These are phyloP conservation scores for Hypoxylon sp. DNA, from an alignment of 2,329 filamentous ascomycete genomes.

Conservation along the genomic window DNA sequence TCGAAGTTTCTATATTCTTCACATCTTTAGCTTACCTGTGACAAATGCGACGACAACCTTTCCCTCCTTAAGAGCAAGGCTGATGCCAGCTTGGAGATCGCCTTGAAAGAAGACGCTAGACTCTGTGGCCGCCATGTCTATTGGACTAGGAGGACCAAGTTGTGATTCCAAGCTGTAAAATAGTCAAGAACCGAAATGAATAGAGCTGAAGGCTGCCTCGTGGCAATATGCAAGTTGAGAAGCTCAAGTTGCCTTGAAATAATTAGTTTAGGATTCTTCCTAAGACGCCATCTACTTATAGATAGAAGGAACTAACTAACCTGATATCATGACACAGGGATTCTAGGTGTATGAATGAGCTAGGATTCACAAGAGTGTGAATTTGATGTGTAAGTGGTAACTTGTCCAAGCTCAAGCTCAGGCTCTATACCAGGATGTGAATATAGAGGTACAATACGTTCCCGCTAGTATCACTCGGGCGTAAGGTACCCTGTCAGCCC, in stretches of 20 bases:
- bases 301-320: neutral
- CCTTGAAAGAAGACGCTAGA: conserved; percentile 82
- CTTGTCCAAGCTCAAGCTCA: neutral
- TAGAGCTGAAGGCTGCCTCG: neutral
- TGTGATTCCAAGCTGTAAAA: neutral
- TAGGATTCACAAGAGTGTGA: neutral
- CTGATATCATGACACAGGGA: neutral
- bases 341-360: neutral
- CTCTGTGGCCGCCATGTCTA: conserved; percentile 6
- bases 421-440: too few species aligned
- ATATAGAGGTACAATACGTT: too few species aligned
- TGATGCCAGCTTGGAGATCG: conserved; percentile 83
- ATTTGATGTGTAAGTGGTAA: neutral
- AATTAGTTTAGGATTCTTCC: neutral
- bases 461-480: neutral
- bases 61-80: conserved; percentile 76
- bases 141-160: neutral
- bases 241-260: neutral
- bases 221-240: neutral
- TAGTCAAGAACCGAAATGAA: neutral
- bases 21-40: conserved; percentile 65
- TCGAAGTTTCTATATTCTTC: conserved; percentile 6
- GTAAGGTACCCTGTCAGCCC: neutral
- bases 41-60: conserved; percentile 90
- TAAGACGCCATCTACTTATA: neutral